A percentile compares a stretch with the other conserved stretches of the same genome.
Conservation (phyloP, 1,284 basidiomycete genomes). For the Trametes hirsuta region DNA sequence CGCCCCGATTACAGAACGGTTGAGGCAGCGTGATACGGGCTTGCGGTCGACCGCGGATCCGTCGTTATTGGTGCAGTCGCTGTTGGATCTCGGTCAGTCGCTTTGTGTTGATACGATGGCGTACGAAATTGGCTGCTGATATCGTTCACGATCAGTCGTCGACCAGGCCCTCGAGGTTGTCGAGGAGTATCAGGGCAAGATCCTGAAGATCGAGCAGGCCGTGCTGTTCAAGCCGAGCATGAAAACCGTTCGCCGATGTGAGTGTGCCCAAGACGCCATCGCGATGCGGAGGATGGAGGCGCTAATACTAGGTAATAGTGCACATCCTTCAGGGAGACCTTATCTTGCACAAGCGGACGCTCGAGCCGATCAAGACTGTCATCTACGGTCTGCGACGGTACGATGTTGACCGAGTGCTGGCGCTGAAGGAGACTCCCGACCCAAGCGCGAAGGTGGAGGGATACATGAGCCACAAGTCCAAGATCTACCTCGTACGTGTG, state of each 20-base stretch:
- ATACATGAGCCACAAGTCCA: conserved; percentile 69
- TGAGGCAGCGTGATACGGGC: conserved; percentile 59
- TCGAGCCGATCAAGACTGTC: conserved; percentile 68
- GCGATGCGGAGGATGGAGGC: too few species aligned
- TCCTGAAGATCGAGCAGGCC: conserved; percentile 61
- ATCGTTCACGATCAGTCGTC: conserved; percentile 47
- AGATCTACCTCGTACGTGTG: conserved; percentile 62
- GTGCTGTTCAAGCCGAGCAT: conserved; percentile 63
- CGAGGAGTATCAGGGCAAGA: conserved; percentile 64
- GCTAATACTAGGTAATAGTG: conserved; percentile 41
- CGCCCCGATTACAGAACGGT: conserved; percentile 55
- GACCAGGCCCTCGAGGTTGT: conserved; percentile 69
- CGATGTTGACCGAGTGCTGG: conserved; percentile 64
- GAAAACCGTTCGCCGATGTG: conserved; percentile 59
- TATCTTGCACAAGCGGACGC: conserved; percentile 67
- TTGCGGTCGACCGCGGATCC: conserved; percentile 63
- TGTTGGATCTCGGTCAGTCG: conserved; percentile 62
- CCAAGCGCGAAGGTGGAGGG: conserved; percentile 47
- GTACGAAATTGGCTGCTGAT: background rate
- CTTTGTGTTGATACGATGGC: background rate
- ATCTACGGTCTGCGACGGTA: conserved; percentile 69
- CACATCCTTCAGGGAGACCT: conserved; percentile 76
- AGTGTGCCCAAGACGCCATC: conserved; percentile 28
- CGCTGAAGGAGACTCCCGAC: conserved; percentile 46
- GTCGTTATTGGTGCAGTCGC: conserved; percentile 60